Evolutionary conservation across 73 alveolate genomes (phyloP).

Genomic region (Paramecium octaurelia): DNA sequence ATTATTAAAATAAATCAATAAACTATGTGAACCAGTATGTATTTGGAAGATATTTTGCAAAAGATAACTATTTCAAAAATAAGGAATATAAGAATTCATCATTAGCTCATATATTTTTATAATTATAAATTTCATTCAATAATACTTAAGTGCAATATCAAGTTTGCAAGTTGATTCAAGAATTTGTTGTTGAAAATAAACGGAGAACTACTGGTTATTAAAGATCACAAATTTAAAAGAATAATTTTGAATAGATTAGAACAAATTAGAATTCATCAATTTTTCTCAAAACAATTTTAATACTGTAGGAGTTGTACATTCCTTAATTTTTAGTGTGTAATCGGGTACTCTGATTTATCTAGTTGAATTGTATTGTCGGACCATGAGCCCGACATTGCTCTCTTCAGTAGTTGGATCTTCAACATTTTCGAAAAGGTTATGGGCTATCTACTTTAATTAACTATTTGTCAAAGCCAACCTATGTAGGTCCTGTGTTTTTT

Average conservation of each 20-base stretch:
- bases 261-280: neutral
- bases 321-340: neutral
- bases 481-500: neutral
- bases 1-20: too few relatives aligned
- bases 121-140: too few relatives aligned
- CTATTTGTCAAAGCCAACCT: neutral
- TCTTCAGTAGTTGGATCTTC: conserved; percentile 6
- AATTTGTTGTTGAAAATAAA: too few relatives aligned
- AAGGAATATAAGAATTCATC: too few relatives aligned
- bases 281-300: neutral
- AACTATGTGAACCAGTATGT: too few relatives aligned
- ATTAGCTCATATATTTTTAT: too few relatives aligned
- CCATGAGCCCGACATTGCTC: neutral
- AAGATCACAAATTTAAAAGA: neutral
- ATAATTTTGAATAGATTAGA: neutral
- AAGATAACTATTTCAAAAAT: too few relatives aligned
- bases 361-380: neutral
- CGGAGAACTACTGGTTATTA: too few relatives aligned
- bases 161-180: too few relatives aligned
- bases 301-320: neutral
- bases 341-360: neutral
- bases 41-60: too few relatives aligned
- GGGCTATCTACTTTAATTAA: neutral
- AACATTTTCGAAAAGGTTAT: neutral
- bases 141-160: too few relatives aligned